A percentile compares a stretch with the other conserved stretches of the same genome.
Evolutionary conservation across 768 basidiomycete genomes (phyloP).

Genomic region (Tremella yokohamensis): DNA sequence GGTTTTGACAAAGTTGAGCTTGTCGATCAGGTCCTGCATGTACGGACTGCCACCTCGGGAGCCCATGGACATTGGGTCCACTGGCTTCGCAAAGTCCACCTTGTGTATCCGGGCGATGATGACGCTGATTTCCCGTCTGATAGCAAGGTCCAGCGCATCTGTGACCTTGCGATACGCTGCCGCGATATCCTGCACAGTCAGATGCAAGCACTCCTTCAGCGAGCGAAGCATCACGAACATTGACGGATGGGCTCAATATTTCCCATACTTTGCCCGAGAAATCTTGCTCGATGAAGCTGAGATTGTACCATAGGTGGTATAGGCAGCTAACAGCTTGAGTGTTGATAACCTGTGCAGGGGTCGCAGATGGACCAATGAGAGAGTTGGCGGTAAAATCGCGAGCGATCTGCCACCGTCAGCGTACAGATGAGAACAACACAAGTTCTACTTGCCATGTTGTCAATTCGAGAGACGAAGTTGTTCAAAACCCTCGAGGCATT

Average conservation of each 20-base stretch:
- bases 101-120: slow-evolving; percentile 76
- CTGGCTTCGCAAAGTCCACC: slow-evolving; percentile 70
- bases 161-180: slow-evolving; percentile 42
- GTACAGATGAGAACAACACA: slow-evolving; percentile 2
- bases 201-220: slow-evolving; percentile 31
- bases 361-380: slow-evolving; percentile 71
- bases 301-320: slow-evolving; percentile 69
- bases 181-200: slow-evolving; percentile 17
- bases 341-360: slow-evolving; percentile 73
- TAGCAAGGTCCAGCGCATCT: slow-evolving; percentile 48
- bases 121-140: slow-evolving; percentile 74
- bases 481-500: slow-evolving; percentile 68
- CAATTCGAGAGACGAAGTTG: slow-evolving; percentile 62
- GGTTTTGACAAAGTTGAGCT: slow-evolving; percentile 71
- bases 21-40: slow-evolving; percentile 87
- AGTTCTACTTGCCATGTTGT: slow-evolving; percentile 62
- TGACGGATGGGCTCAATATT: slow-evolving; percentile 59
- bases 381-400: slow-evolving; percentile 74
- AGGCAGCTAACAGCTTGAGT: slow-evolving; percentile 72
- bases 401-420: slow-evolving; percentile 57
- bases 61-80: slow-evolving; percentile 61
- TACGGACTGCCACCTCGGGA: slow-evolving; percentile 70
- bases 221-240: slow-evolving; percentile 54
- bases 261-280: slow-evolving; percentile 62
- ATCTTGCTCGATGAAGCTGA: slow-evolving; percentile 66